Evolutionary conservation across 192 early-diverging fungal genomes (phyloP).

Genomic region (Coemansia biformis): DNA sequence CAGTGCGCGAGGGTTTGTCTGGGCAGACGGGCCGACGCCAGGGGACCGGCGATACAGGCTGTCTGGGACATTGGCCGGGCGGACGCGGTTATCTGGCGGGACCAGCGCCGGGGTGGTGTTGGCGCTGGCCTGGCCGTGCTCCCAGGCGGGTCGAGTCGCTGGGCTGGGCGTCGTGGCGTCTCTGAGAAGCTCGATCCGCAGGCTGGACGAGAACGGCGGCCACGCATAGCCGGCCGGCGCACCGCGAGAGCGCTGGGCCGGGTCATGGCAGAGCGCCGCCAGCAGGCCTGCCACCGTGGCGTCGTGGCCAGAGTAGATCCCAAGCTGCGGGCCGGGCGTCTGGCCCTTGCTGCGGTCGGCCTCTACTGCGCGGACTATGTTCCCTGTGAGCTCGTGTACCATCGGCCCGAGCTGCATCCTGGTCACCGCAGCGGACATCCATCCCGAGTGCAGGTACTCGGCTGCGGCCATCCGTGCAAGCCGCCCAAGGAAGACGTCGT

Average conservation of each 20-base stretch:
- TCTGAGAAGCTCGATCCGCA: conserved; percentile 43
- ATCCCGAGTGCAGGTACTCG: conserved; percentile 21
- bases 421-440: conserved; percentile 18
- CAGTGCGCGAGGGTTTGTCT: conserved; percentile 21
- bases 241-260: not conserved
- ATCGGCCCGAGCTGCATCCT: conserved; percentile 33
- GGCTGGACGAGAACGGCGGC: conserved; percentile 36
- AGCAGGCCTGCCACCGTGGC: conserved; percentile 42
- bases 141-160: conserved; percentile 27
- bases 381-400: conserved; percentile 27
- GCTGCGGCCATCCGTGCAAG: conserved; percentile 7
- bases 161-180: conserved; percentile 28
- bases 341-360: conserved; percentile 15
- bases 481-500: conserved; percentile 27
- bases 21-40: not conserved
- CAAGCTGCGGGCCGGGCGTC: not conserved
- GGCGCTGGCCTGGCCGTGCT: conserved; percentile 20
- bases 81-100: conserved; percentile 22
- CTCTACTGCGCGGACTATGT: conserved; percentile 24
- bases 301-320: conserved; percentile 50
- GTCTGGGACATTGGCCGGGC: conserved; percentile 29
- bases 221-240: conserved; percentile 10
- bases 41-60: conserved; percentile 33
- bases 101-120: conserved; percentile 16
- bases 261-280: conserved; percentile 24